A percentile compares a stretch with the other conserved stretches of the same genome.
Evolutionary conservation across 257 asterid genomes (phyloP).

Genomic region (Nicotiana sylvestris): DNA sequence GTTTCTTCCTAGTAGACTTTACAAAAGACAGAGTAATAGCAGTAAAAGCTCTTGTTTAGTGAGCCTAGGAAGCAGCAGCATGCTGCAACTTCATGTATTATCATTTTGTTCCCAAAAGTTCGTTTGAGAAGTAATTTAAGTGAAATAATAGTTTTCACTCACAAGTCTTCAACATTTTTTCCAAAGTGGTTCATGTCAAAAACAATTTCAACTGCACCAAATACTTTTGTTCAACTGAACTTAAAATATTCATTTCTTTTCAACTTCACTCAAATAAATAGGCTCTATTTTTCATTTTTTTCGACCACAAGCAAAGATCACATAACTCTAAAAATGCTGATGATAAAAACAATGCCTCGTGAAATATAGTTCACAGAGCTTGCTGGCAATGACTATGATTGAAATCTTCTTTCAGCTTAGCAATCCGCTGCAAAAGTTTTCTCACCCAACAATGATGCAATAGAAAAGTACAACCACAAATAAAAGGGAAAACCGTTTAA

Average conservation of each 20-base stretch:
- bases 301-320: background rate
- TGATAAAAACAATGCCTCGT: background rate
- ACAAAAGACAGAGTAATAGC: background rate
- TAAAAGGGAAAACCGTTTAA: no score
- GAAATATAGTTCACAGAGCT: background rate
- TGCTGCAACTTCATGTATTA: background rate
- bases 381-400: background rate
- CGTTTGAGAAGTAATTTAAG: no score
- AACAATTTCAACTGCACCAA: no score
- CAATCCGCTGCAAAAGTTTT: background rate
- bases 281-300: background rate
- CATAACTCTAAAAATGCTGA: background rate
- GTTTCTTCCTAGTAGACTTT: conserved; percentile 33
- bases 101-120: background rate
- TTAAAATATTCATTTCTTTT: no score
- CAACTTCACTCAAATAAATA: background rate
- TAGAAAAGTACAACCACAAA: no score
- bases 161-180: no score
- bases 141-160: no score
- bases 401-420: background rate
- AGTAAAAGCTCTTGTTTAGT: background rate
- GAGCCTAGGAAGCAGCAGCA: background rate
- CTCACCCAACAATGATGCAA: background rate
- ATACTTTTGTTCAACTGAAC: no score
- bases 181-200: no score